A percentile compares a stretch with the other conserved stretches of the same genome.
Evolutionary conservation across 768 basidiomycete genomes (phyloP).

Genomic region (Tubosaeta sp.): DNA sequence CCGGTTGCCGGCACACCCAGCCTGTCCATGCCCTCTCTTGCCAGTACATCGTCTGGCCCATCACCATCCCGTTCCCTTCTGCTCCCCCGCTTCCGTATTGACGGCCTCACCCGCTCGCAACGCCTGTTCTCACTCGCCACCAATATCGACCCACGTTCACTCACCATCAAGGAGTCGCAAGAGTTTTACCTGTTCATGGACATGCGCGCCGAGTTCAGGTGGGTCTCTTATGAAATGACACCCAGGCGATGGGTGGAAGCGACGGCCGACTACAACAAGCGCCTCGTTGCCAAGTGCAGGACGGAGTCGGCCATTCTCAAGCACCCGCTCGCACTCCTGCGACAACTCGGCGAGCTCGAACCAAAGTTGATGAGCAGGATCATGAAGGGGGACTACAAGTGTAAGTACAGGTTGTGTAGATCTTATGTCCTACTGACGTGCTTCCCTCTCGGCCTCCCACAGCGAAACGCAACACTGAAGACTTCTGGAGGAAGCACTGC

Average conservation of each 20-base stretch:
- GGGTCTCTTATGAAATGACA: not conserved
- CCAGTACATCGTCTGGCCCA: not conserved
- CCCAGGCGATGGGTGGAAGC: not conserved
- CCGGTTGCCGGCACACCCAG: not conserved
- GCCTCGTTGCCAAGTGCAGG: not conserved
- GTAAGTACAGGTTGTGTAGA: slow-evolving; percentile 2
- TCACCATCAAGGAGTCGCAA: not conserved
- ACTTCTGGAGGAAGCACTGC: slow-evolving; percentile 1
- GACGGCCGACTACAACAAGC: not conserved
- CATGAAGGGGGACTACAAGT: slow-evolving; percentile 8
- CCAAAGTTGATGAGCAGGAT: slow-evolving; percentile 4
- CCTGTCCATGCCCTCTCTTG: not conserved
- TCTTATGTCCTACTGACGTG: not conserved
- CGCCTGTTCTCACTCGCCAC: not conserved
- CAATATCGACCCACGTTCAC: not conserved
- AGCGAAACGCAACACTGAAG: not conserved
- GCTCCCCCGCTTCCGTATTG: not conserved
- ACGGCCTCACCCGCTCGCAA: not conserved
- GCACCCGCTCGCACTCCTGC: not conserved
- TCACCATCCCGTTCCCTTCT: not conserved
- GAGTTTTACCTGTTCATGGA: slow-evolving; percentile 1
- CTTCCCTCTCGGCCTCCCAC: not conserved
- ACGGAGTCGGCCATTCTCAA: not conserved
- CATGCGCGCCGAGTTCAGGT: not conserved
- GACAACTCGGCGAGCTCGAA: not conserved